A percentile compares a stretch with the other conserved stretches of the same genome.
phyloP scores from a whole-genome alignment of 495 filamentous ascomycete species.

The Penicillium parvum region DNA sequence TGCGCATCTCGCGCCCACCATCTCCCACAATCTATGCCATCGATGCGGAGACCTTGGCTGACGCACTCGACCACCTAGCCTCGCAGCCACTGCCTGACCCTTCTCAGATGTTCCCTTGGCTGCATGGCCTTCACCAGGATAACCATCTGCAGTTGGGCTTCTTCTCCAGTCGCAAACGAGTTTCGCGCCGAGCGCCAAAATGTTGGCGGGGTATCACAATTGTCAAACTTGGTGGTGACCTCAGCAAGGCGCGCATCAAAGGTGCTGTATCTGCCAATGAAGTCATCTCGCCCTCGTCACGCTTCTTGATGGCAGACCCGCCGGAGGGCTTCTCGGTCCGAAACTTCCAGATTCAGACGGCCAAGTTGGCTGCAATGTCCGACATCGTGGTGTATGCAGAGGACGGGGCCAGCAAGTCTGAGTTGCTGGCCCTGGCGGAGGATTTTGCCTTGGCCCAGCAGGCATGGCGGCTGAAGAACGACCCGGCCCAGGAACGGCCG shows the following conservation, averaged over 20 bases:
- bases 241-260: slow-evolving; percentile 71
- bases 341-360: slow-evolving; percentile 95
- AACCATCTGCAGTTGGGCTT: slow-evolving; percentile 88
- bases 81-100: slow-evolving; percentile 80
- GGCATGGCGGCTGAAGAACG: slow-evolving; percentile 63
- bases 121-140: slow-evolving; percentile 87
- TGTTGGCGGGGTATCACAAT: slow-evolving; percentile 79
- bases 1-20: slow-evolving; percentile 51
- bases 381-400: slow-evolving; percentile 92
- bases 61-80: slow-evolving; percentile 68
- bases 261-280: slow-evolving; percentile 79
- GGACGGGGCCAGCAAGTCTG: slow-evolving; percentile 46
- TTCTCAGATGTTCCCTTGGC: slow-evolving; percentile 87
- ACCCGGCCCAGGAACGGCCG: slow-evolving; percentile 52
- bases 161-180: slow-evolving; percentile 72
- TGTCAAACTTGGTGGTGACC: slow-evolving; percentile 83
- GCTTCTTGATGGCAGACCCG: slow-evolving; percentile 65
- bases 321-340: slow-evolving; percentile 77
- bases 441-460: slow-evolving; percentile 71
- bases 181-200: slow-evolving; percentile 65
- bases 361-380: slow-evolving; percentile 80
- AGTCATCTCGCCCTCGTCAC: slow-evolving; percentile 51
- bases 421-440: slow-evolving; percentile 63
- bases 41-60: slow-evolving; percentile 59
- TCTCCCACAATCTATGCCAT: slow-evolving; percentile 63